Evolutionary conservation across 805 yeast species (phyloP).

Genomic region (Metschnikowia hibisci): DNA sequence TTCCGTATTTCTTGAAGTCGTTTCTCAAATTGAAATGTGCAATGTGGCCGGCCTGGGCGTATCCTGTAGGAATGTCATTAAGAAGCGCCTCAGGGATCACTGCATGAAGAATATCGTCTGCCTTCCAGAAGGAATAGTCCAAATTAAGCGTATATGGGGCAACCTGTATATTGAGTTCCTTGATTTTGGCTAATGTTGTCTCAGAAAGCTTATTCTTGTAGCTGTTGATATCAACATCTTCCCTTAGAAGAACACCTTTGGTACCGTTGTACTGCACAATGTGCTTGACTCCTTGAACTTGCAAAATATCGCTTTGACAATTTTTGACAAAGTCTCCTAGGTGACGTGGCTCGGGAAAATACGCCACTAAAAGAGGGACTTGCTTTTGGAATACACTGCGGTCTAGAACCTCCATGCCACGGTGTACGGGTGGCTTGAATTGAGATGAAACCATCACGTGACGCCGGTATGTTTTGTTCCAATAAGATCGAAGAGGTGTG

Average conservation of each 20-base stretch:
- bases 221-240: constrained; percentile 41
- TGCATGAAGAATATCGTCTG: constrained; percentile 79
- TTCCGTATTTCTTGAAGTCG: constrained; percentile 78
- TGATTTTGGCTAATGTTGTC: constrained; percentile 43
- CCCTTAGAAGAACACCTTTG: constrained; percentile 61
- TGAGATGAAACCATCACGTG: constrained; percentile 22
- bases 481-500: background rate
- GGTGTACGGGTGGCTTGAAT: constrained; percentile 63
- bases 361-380: constrained; percentile 63
- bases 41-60: constrained; percentile 89
- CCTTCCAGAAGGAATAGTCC: constrained; percentile 78
- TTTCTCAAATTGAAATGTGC: constrained; percentile 87
- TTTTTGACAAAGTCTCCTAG: constrained; percentile 60
- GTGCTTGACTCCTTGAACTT: constrained; percentile 66
- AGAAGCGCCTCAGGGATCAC: constrained; percentile 68
- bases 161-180: constrained; percentile 44
- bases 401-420: constrained; percentile 65
- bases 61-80: constrained; percentile 83
- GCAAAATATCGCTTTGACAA: constrained; percentile 58
- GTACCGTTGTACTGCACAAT: constrained; percentile 44
- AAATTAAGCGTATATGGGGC: constrained; percentile 52
- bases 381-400: constrained; percentile 54
- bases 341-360: constrained; percentile 60
- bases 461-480: constrained; percentile 27
- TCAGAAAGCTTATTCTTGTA: constrained; percentile 37